Evolutionary conservation across 2,329 filamentous ascomycete genomes (phyloP).

Genomic region (Dactylellina leptospora): DNA sequence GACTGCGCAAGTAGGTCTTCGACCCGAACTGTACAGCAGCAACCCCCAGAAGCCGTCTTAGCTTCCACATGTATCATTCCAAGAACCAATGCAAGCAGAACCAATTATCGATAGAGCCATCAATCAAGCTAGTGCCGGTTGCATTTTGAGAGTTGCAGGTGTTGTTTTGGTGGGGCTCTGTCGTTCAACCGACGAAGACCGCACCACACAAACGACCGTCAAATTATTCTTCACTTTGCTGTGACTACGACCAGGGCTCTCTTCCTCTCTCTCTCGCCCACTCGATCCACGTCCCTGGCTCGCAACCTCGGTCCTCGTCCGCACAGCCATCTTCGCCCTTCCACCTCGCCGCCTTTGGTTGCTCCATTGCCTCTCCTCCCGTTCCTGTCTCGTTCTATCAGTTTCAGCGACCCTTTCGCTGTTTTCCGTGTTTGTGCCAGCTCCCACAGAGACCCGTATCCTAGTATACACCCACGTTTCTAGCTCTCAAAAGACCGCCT

Average conservation of each 20-base stretch:
- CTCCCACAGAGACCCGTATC: too few species aligned
- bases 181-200: conserved; percentile 23
- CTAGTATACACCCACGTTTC: too few species aligned
- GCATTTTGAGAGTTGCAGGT: conserved; percentile 41
- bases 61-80: conserved; percentile 17
- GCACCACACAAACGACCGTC: conserved; percentile 26
- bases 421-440: too few species aligned
- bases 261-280: too few species aligned
- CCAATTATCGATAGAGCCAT: background rate
- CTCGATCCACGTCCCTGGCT: background rate
- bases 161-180: conserved; percentile 51
- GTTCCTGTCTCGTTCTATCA: background rate
- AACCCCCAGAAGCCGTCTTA: too few species aligned
- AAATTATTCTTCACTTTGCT: conserved; percentile 31
- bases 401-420: background rate
- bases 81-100: too few species aligned
- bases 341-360: conserved; percentile 7
- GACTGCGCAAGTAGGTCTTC: conserved; percentile 34
- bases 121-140: background rate
- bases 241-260: conserved; percentile 20
- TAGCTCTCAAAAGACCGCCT: too few species aligned
- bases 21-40: too few species aligned
- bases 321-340: conserved; percentile 2
- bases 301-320: background rate
- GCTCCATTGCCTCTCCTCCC: conserved; percentile 17